Evolutionary conservation across 1,284 basidiomycete species (phyloP).

Genomic region (Polyporus tsugae): DNA sequence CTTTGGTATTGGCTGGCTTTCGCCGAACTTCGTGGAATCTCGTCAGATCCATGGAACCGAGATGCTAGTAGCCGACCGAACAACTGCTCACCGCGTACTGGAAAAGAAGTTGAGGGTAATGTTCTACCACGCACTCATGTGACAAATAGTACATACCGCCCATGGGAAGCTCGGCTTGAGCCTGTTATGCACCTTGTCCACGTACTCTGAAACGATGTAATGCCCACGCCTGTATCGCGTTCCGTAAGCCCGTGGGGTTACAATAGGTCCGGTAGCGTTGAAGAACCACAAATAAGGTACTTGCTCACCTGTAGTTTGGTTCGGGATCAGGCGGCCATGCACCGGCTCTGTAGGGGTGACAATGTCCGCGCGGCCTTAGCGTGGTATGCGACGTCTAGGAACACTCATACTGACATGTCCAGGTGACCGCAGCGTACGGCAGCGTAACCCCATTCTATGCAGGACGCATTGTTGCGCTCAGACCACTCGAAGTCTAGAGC

Average conservation of each 20-base stretch:
- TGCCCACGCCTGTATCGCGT: constrained; percentile 70
- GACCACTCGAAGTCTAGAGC: constrained; percentile 82
- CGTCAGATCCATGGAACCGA: constrained; percentile 31
- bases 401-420: constrained; percentile 62
- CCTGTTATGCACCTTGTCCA: constrained; percentile 74
- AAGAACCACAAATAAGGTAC: constrained; percentile 5
- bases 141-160: constrained; percentile 60
- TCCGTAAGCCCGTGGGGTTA: constrained; percentile 17
- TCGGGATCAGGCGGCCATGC: constrained; percentile 86
- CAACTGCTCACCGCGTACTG: constrained; percentile 69
- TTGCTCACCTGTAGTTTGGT: constrained; percentile 75
- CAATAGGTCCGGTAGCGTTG: background rate
- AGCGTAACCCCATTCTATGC: constrained; percentile 84
- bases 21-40: constrained; percentile 66
- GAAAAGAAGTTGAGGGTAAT: constrained; percentile 22
- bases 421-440: constrained; percentile 80
- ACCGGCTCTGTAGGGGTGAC: constrained; percentile 54
- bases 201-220: constrained; percentile 80
- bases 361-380: constrained; percentile 15
- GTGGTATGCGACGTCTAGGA: constrained; percentile 14
- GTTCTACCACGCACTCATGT: constrained; percentile 25
- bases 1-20: constrained; percentile 77
- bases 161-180: constrained; percentile 67
- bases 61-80: constrained; percentile 16
- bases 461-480: constrained; percentile 75